phyloP scores from a whole-genome alignment of 2,329 filamentous ascomycete genomes.

The Talaromyces sp. region DNA sequence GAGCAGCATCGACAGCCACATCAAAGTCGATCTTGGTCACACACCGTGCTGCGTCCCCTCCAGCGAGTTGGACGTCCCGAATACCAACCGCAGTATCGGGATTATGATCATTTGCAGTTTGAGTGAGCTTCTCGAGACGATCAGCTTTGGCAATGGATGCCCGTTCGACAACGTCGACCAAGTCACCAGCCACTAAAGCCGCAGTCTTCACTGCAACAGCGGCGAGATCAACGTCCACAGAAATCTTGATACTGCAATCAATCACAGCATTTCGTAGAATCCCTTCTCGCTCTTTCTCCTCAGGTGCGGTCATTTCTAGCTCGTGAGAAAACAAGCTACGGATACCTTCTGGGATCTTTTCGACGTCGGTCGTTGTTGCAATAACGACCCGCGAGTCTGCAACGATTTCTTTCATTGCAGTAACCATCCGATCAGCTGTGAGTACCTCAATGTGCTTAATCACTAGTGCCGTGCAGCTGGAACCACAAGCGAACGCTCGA shows the following conservation, averaged over 20 bases:
- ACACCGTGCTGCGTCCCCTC: constrained; percentile 70
- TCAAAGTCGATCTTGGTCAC: constrained; percentile 83
- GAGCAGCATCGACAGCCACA: constrained; percentile 84
- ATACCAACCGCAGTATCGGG: constrained; percentile 49
- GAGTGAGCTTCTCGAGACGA: constrained; percentile 68
- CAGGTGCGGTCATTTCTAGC: constrained; percentile 85
- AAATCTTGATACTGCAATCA: constrained; percentile 68
- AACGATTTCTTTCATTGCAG: constrained; percentile 76
- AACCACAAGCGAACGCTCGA: constrained; percentile 78
- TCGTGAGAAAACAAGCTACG: constrained; percentile 92
- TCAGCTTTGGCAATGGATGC: constrained; percentile 70
- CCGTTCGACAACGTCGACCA: constrained; percentile 90
- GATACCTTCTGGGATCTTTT: constrained; percentile 86
- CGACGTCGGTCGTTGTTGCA: constrained; percentile 90
- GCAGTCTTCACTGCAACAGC: constrained; percentile 91
- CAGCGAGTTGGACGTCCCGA: constrained; percentile 81
- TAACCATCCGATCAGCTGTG: constrained; percentile 82
- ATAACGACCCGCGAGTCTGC: constrained; percentile 75
- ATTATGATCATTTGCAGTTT: constrained; percentile 23
- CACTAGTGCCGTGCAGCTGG: constrained; percentile 76
- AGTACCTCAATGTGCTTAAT: constrained; percentile 86
- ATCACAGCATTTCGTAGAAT: constrained; percentile 75
- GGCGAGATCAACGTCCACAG: constrained; percentile 75
- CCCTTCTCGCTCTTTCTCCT: constrained; percentile 85
- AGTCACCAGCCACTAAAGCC: constrained; percentile 85